Evolutionary conservation across 805 yeast species (phyloP), one percentile per base, ranked within the genome.

Genomic region (Ogataea pignaliae): DNA sequence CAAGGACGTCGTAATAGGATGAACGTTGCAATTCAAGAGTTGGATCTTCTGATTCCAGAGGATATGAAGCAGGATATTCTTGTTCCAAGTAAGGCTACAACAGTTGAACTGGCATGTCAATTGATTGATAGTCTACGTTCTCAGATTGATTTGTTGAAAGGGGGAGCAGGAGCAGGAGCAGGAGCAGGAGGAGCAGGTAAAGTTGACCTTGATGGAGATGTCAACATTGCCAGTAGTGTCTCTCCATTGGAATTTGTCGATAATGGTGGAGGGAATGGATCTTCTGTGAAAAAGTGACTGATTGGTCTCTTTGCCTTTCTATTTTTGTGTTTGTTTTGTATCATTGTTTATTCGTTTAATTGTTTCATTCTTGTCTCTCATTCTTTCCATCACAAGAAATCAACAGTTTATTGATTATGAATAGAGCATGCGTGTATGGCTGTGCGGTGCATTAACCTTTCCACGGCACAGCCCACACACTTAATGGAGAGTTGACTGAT

Each of bases 1-100:
- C 97, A 93, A 64, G 98, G 96, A 13, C 75, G 99, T 42, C 76
- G 99, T 54, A 90, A 91, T 62, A 73, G 99, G 50, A 85, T 91
- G 83, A 93, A 93, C 62, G 68, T 72, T 44, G 98, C 97, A 0
- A 81, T 91, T 29, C 79, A 79, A 36, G 96, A 87, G 36, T 69
- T 91, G 46, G 82, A 83, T 9, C 55, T 70, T 10, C 65, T 88
- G 48, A 73, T 91, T 17, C 95, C 96, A 0, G 77, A 81, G 6
- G 62, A 63, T 18, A 68, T 79, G 54, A 66, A 66, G 34, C 78
- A 74, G 44, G 83, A 77, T 31, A 72, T 77, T 12, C 76, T 78
- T 3, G 82, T 86, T 30, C 95, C 95, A 1, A 83, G 95, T 26
- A 91, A 91, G 59, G 98, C 98, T 2, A 89, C 95, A 2, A 91